A percentile compares a stretch with the other conserved stretches of the same genome.
Conservation (phyloP, 345 rosid genomes). For the Hibiscus tridactylites region DNA sequence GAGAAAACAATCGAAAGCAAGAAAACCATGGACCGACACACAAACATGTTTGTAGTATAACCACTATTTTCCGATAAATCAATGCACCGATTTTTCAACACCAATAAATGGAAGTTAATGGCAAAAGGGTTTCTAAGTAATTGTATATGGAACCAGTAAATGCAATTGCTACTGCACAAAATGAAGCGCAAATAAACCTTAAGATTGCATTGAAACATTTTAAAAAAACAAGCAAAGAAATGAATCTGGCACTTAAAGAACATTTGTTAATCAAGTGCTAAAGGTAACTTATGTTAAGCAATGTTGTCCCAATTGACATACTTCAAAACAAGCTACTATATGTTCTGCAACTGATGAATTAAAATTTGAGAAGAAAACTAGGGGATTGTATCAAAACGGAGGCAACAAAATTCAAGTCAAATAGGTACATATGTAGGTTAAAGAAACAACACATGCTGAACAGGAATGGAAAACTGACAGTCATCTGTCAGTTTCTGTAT, state of each 20-base stretch:
- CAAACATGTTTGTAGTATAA: background rate
- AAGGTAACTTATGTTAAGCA: background rate
- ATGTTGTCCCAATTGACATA: background rate
- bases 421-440: background rate
- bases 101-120: background rate
- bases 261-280: background rate
- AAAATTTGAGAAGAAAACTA: background rate
- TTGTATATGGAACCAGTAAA: background rate
- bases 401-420: background rate
- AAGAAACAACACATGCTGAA: background rate
- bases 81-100: background rate
- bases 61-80: background rate
- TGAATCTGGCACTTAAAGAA: background rate
- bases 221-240: background rate
- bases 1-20: background rate
- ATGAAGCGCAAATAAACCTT: background rate
- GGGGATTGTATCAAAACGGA: background rate
- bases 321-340: background rate
- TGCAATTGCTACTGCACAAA: background rate
- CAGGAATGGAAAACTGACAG: background rate
- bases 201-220: background rate
- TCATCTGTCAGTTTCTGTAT: background rate
- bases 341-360: background rate
- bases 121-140: background rate
- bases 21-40: background rate